A percentile compares a stretch with the other conserved stretches of the same genome.
Evolutionary conservation across 106 monocot species (phyloP).

Genomic region (Dendrobium huoshanense): DNA sequence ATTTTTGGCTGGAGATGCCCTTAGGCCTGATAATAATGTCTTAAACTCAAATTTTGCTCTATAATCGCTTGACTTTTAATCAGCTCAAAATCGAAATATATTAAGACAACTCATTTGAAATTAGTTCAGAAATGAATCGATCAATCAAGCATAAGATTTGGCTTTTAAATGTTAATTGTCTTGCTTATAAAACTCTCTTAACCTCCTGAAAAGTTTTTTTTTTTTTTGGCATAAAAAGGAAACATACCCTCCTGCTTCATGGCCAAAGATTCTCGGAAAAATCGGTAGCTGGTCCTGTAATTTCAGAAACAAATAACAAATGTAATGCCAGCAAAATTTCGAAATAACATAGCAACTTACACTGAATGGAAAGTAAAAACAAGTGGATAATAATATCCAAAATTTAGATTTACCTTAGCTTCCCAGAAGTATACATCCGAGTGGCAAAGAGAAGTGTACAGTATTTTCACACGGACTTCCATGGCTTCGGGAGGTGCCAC

Average conservation of each 20-base stretch:
- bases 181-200: too few species aligned
- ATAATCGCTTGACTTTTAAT: too few species aligned
- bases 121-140: too few species aligned
- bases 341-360: too few species aligned
- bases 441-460: slow-evolving; percentile 20
- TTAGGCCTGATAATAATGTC: too few species aligned
- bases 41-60: too few species aligned
- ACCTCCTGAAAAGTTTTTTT: too few species aligned
- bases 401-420: slow-evolving; percentile 13
- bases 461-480: slow-evolving; percentile 23
- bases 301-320: neutral
- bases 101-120: too few species aligned
- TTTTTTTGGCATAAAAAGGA: neutral
- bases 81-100: neutral
- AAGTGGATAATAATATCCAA: neutral
- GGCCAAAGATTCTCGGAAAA: slow-evolving; percentile 63
- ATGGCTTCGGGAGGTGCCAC: slow-evolving; percentile 19
- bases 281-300: slow-evolving; percentile 47
- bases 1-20: too few species aligned
- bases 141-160: too few species aligned
- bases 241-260: slow-evolving; percentile 72
- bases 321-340: too few species aligned
- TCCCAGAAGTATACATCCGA: slow-evolving; percentile 20
- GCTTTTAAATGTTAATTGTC: too few species aligned
- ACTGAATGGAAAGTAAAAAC: neutral